A percentile compares a stretch with the other conserved stretches of the same genome.
phyloP scores from a whole-genome alignment of 208 protist species.

The Trypanosoma conorhini region DNA sequence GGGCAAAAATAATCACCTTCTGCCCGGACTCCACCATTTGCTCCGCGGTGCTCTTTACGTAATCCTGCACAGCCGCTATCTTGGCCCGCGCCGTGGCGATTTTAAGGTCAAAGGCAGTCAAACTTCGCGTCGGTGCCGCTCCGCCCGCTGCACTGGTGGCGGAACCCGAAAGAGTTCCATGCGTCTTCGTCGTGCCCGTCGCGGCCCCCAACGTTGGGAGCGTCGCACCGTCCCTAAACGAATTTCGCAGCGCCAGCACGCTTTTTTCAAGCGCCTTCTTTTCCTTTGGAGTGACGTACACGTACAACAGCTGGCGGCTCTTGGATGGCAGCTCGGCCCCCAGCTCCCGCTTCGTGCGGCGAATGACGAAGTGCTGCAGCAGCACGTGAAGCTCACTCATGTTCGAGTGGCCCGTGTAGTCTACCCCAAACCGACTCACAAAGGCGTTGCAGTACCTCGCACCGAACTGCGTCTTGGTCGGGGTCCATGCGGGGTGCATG shows the following conservation, averaged over 20 bases:
- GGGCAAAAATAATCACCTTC: conserved; percentile 95
- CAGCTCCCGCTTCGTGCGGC: conserved; percentile 93
- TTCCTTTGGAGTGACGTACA: conserved; percentile 83
- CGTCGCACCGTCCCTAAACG: conserved; percentile 20
- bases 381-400: conserved; percentile 93
- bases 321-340: conserved; percentile 89
- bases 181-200: background rate
- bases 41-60: conserved; percentile 75
- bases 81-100: conserved; percentile 84
- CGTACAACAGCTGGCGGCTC: conserved; percentile 81
- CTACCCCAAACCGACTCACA: conserved; percentile 71
- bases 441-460: conserved; percentile 94
- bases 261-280: conserved; percentile 82
- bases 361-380: conserved; percentile 91
- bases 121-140: conserved; percentile 10
- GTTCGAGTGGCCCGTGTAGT: conserved; percentile 79
- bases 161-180: background rate
- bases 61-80: conserved; percentile 89
- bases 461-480: conserved; percentile 81
- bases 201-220: background rate
- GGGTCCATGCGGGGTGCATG: conserved; percentile 41
- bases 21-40: conserved; percentile 71
- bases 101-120: conserved; percentile 88
- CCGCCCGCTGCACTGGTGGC: background rate
- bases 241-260: conserved; percentile 58